Conservation (phyloP, 306 rosid genomes). For the Castanopsis chinensis region DNA sequence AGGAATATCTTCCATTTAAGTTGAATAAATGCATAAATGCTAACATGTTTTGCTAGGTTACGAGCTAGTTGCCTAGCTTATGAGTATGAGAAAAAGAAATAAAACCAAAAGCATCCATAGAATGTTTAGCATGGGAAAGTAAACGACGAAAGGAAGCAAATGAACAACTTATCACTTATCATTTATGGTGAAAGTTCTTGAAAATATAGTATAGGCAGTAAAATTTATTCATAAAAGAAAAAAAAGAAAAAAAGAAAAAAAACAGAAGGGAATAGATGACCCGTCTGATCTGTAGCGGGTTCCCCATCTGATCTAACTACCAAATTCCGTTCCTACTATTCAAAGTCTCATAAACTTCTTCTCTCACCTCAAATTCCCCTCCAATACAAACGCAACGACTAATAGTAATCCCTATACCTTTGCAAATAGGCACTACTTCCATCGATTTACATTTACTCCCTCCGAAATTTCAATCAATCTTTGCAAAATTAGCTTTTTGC, state of each 20-base stretch:
- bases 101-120: no score
- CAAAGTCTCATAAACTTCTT: neutral
- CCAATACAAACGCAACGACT: neutral
- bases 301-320: neutral
- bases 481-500: neutral
- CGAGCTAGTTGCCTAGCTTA: no score
- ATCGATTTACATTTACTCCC: neutral
- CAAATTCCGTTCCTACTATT: slow-evolving; percentile 17
- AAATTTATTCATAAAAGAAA: no score
- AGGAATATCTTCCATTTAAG: rapidly evolving
- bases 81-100: no score
- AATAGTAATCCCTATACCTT: neutral
- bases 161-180: rapidly evolving
- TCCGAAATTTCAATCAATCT: neutral
- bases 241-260: no score
- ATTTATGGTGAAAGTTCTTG: rapidly evolving
- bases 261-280: no score
- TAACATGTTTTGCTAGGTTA: no score
- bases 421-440: slow-evolving; percentile 4
- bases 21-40: rapidly evolving
- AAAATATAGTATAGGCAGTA: rapidly evolving
- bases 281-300: neutral
- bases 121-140: no score
- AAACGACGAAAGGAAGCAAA: no score
- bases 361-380: neutral